Conservation (phyloP, 805 yeast genomes). For the Yarrowia porcina region DNA sequence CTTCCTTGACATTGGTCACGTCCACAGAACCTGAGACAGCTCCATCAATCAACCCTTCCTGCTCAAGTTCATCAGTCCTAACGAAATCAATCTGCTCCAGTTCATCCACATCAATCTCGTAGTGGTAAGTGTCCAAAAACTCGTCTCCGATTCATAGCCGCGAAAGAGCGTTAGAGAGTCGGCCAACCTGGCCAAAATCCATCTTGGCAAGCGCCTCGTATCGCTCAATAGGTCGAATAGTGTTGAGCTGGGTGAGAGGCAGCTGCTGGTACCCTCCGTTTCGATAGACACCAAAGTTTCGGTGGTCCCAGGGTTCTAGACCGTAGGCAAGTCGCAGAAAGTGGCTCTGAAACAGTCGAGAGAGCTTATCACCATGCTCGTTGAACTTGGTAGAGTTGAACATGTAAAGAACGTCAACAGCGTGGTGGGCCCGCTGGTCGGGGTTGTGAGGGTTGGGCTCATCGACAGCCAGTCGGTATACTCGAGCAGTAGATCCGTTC, state of each 20-base stretch:
- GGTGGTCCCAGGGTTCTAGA: constrained; percentile 16
- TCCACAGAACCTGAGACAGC: background rate
- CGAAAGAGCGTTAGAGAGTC: background rate
- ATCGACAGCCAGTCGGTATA: constrained; percentile 4
- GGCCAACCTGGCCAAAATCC: background rate
- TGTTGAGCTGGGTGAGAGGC: background rate
- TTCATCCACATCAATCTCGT: background rate
- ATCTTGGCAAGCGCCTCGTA: constrained; percentile 11
- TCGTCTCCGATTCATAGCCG: constrained; percentile 13
- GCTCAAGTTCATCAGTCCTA: background rate
- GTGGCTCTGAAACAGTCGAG: constrained; percentile 17
- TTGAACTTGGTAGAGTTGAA: constrained; percentile 25
- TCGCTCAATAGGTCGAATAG: background rate
- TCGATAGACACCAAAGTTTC: background rate
- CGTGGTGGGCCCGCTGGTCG: constrained; percentile 21
- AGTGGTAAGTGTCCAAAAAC: background rate
- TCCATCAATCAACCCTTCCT: background rate
- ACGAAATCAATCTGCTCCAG: no score
- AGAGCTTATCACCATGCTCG: constrained; percentile 17
- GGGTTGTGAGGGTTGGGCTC: constrained; percentile 25
- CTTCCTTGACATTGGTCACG: no score
- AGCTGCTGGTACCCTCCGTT: constrained; percentile 25
- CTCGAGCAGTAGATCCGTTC: background rate
- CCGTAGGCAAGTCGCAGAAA: constrained; percentile 16
- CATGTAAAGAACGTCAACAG: constrained; percentile 21